These are phyloP conservation scores for Triticum urartu DNA, from an alignment of 176 grass and related monocot species.

Conservation along the genomic window DNA sequence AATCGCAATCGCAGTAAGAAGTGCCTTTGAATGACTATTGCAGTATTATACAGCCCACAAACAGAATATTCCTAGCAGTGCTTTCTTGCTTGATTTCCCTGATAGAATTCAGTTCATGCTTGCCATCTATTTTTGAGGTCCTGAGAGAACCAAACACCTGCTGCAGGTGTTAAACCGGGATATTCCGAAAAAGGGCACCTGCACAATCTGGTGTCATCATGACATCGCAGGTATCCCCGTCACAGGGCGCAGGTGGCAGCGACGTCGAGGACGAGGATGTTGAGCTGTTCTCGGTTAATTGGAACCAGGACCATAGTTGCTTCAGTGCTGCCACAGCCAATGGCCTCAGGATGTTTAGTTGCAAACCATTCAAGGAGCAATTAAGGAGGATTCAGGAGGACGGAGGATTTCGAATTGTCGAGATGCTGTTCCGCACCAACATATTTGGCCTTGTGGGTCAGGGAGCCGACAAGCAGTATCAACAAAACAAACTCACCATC, in stretches of 20 bases:
- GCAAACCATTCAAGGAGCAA: conserved; percentile 45
- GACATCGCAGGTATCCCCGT: conserved; percentile 1
- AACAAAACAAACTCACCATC: conserved; percentile 31
- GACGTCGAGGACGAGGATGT: conserved; percentile 9
- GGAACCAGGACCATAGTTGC: conserved; percentile 64
- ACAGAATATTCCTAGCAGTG: neutral
- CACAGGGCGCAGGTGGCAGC: neutral
- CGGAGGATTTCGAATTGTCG: conserved; percentile 54
- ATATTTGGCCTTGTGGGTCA: conserved; percentile 44
- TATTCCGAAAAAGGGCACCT: neutral
- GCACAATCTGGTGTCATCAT: neutral
- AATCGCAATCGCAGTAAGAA: neutral
- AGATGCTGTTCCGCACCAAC: conserved; percentile 59
- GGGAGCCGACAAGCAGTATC: conserved; percentile 37
- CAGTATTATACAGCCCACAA: neutral
- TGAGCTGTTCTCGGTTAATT: conserved; percentile 49
- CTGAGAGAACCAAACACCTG: neutral
- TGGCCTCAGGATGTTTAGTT: conserved; percentile 59
- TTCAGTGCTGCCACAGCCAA: conserved; percentile 63
- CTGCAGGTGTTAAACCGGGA: neutral
- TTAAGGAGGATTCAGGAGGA: conserved; percentile 48
- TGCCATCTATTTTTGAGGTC: neutral
- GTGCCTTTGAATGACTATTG: neutral
- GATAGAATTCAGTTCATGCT: neutral
- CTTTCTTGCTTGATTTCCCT: neutral